Evolutionary conservation across 176 grass and related monocot species (phyloP).

Genomic region (Cocos nucifera): DNA sequence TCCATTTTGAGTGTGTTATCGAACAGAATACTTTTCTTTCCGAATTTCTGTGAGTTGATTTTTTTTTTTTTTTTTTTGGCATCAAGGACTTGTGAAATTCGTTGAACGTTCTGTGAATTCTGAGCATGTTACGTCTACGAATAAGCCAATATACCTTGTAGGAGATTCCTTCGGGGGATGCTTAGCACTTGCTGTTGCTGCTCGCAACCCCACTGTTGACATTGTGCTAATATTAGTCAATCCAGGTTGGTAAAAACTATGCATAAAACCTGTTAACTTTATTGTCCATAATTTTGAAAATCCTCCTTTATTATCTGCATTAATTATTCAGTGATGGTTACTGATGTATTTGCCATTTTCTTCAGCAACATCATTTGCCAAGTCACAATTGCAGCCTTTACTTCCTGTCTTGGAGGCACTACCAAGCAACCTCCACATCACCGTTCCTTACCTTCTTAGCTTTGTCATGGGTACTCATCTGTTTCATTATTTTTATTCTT

Average conservation of each 20-base stretch:
- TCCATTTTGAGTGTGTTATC: too few species aligned
- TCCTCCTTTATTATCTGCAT: background rate
- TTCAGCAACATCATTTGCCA: constrained; percentile 82
- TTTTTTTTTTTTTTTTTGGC: background rate
- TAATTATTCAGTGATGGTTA: background rate
- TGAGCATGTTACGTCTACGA: constrained; percentile 48
- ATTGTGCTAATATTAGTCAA: constrained; percentile 73
- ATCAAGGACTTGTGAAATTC: constrained; percentile 40
- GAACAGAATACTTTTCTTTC: too few species aligned
- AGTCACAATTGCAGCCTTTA: constrained; percentile 50
- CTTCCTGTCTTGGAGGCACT: constrained; percentile 72
- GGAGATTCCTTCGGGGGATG: constrained; percentile 81
- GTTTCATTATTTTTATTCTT: background rate
- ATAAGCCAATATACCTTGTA: constrained; percentile 62
- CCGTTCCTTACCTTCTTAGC: constrained; percentile 77
- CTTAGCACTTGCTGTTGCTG: constrained; percentile 60
- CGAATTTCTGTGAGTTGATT: too few species aligned
- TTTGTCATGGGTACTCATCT: constrained; percentile 65
- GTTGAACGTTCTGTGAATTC: constrained; percentile 45
- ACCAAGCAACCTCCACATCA: constrained; percentile 63
- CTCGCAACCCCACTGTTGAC: constrained; percentile 59
- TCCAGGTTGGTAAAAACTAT: constrained; percentile 76
- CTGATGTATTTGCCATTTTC: background rate
- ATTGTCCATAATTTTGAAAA: background rate
- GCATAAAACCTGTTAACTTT: background rate